Base-by-base conservation (phyloP, 257 asterid genomes). In the Cynanchum wilfordii region DNA sequence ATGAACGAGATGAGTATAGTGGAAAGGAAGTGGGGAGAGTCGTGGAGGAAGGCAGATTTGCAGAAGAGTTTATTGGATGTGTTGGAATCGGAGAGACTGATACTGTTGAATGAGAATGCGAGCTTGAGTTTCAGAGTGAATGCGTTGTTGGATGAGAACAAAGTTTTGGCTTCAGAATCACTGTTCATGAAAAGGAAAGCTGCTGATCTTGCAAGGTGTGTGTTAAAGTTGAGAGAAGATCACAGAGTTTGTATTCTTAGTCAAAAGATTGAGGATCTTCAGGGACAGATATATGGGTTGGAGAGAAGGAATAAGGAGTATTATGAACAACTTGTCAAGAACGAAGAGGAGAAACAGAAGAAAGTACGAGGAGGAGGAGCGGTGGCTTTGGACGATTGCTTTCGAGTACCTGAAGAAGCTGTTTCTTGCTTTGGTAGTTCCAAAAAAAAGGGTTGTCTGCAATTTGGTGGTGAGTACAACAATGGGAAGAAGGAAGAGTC, bases 301-400 rank as follows among this genome's bases (percentile, higher is more conserved):
- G 99, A 94, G 89, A 87, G 86, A 87, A 85, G 90, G 88, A 94
- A 94, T 80, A 87, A 86, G 78, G 98, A 91, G 77, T 91, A 91
- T 42, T 88, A 86, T 17, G 96, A 87, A 60, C 87, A 86, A 54
- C 88, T 93, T 40, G 83, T 84, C 74, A 82, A 85, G 65, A 86
- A 71, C 42, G 81, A 85, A 45, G 90, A 82, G 62, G 89, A 82
- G 75, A 78, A 70, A 72, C 75, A n/a, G n/a, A n/a, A n/a, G n/a
- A n/a, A n/a, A n/a, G n/a, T n/a, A n/a, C n/a, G n/a, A n/a, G 38
- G 38, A 33, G 71, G 77, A 66, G 78, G 77, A 66, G 78, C 70
- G 68, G 92, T 79, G 82, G 76, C 69, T 55, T 71, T 84, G 70
- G 92, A 87, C 40, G 89, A 86, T 19, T 89, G 92, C 71, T 82